A percentile compares a stretch with the other conserved stretches of the same genome.
These are phyloP conservation scores for Meyerozyma athensensis DNA, from an alignment of 1,139 yeast species.

Conservation along the genomic window DNA sequence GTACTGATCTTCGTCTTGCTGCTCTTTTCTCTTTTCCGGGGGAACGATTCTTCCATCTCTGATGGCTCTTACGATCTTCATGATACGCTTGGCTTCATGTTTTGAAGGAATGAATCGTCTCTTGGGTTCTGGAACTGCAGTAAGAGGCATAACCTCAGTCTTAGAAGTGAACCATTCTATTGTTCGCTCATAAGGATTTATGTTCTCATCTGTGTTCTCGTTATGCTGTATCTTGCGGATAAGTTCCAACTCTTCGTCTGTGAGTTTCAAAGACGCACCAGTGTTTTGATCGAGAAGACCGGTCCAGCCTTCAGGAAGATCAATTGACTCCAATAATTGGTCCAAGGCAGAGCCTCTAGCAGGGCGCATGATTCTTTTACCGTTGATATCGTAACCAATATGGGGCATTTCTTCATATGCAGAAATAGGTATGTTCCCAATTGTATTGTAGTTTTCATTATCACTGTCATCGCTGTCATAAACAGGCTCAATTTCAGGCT, in stretches of 20 bases:
- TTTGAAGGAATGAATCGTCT: slow-evolving; percentile 94
- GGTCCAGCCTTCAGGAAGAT: slow-evolving; percentile 97
- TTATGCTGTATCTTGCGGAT: slow-evolving; percentile 82
- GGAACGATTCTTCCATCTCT: slow-evolving; percentile 93
- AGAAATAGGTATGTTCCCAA: slow-evolving; percentile 86
- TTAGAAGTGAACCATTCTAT: slow-evolving; percentile 93
- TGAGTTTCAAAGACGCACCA: slow-evolving; percentile 79
- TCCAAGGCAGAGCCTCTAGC: slow-evolving; percentile 95
- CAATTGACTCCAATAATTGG: slow-evolving; percentile 80
- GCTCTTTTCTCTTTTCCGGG: slow-evolving; percentile 52
- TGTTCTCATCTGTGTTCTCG: slow-evolving; percentile 73
- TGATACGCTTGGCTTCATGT: slow-evolving; percentile 91
- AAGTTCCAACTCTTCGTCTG: slow-evolving; percentile 86
- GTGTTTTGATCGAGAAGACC: slow-evolving; percentile 89
- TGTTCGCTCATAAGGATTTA: slow-evolving; percentile 89
- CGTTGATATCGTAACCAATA: slow-evolving; percentile 94
- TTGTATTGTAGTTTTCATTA: slow-evolving; percentile 76
- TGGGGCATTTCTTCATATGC: slow-evolving; percentile 98
- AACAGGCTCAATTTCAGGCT: slow-evolving; percentile 87
- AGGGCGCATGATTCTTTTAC: slow-evolving; percentile 97
- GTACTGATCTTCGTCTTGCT: slow-evolving; percentile 48
- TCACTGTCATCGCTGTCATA: slow-evolving; percentile 95
- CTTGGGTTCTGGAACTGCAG: slow-evolving; percentile 95
- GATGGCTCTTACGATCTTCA: slow-evolving; percentile 94
- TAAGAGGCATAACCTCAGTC: slow-evolving; percentile 84